These are phyloP conservation scores for Xylaria sp. DNA, from an alignment of 2,329 filamentous ascomycete genomes.

Conservation along the genomic window DNA sequence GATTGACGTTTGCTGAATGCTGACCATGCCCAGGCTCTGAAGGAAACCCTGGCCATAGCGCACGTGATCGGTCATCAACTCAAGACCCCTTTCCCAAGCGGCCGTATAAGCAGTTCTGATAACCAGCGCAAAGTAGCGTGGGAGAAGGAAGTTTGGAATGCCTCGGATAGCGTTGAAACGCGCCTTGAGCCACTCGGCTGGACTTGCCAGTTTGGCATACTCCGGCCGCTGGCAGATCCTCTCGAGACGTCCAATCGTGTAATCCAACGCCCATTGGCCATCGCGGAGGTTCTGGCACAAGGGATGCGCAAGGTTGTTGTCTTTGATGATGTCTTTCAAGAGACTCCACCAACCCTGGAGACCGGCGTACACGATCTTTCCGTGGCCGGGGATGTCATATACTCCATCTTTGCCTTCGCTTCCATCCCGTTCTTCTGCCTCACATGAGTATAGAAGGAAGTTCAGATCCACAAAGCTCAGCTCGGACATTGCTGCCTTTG, in stretches of 20 bases:
- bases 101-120: conserved; percentile 83
- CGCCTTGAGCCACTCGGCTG: conserved; percentile 72
- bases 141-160: conserved; percentile 83
- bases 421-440: conserved; percentile 76
- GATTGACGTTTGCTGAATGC: conserved; percentile 81
- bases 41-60: conserved; percentile 81
- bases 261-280: conserved; percentile 89
- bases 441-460: conserved; percentile 83
- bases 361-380: conserved; percentile 85
- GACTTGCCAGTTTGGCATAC: conserved; percentile 57
- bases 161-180: conserved; percentile 80
- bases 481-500: conserved; percentile 68
- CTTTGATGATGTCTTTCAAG: conserved; percentile 72
- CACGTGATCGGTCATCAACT: conserved; percentile 73
- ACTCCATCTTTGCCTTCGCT: conserved; percentile 78
- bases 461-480: conserved; percentile 80
- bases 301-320: conserved; percentile 89
- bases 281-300: conserved; percentile 88
- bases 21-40: conserved; percentile 83
- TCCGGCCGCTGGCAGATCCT: conserved; percentile 59
- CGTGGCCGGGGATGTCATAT: conserved; percentile 79
- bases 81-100: conserved; percentile 70
- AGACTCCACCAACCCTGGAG: conserved; percentile 99
- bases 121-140: conserved; percentile 87
- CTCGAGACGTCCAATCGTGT: conserved; percentile 72